Evolutionary conservation across 768 basidiomycete species (phyloP).

Genomic region (Rhodosporidiobolus sp.): DNA sequence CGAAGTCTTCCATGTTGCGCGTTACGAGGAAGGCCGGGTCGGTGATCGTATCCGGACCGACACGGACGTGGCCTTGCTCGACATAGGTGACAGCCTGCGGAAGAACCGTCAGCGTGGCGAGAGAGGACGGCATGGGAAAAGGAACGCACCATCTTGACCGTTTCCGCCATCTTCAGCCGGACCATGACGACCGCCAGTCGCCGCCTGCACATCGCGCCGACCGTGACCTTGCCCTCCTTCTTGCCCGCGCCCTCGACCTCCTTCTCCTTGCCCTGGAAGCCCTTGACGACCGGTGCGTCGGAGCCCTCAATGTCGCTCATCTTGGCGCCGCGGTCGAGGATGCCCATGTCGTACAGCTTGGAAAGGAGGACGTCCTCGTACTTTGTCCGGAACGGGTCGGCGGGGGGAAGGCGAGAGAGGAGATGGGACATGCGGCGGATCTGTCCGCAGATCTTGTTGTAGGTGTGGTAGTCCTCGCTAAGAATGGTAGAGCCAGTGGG

Average conservation of each 20-base stretch:
- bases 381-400: slow-evolving; percentile 79
- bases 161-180: slow-evolving; percentile 90
- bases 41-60: slow-evolving; percentile 90
- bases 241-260: slow-evolving; percentile 35
- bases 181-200: slow-evolving; percentile 82
- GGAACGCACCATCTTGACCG: slow-evolving; percentile 78
- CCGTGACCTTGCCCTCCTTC: slow-evolving; percentile 81
- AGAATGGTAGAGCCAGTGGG: not conserved
- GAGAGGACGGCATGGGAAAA: not conserved
- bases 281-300: slow-evolving; percentile 36
- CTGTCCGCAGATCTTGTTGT: slow-evolving; percentile 91
- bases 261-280: slow-evolving; percentile 41
- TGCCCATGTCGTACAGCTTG: slow-evolving; percentile 96
- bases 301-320: slow-evolving; percentile 68
- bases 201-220: slow-evolving; percentile 87
- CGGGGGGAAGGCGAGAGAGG: slow-evolving; percentile 76
- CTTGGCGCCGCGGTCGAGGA: slow-evolving; percentile 79
- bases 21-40: slow-evolving; percentile 96
- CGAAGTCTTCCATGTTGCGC: slow-evolving; percentile 97
- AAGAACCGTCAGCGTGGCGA: not conserved
- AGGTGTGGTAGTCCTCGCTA: slow-evolving; percentile 55
- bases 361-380: slow-evolving; percentile 84
- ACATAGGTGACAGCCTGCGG: slow-evolving; percentile 91
- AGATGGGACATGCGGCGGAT: slow-evolving; percentile 81
- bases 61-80: slow-evolving; percentile 96